Evolutionary conservation across 2,329 filamentous ascomycete genomes (phyloP).

Genomic region (Acarospora socialis): DNA sequence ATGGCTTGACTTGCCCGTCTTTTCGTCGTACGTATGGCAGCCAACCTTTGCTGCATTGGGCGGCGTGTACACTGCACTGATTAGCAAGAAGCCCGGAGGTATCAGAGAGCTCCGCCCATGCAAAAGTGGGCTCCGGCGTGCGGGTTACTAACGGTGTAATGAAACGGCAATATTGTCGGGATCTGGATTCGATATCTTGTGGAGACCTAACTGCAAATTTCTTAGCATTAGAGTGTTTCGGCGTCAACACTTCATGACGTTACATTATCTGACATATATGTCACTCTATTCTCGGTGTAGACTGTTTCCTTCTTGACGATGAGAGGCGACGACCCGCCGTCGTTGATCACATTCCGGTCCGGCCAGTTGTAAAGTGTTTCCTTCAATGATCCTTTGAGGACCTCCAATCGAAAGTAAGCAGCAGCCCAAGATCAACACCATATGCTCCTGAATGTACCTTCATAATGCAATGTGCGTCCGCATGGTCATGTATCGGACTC

Average conservation of each 20-base stretch:
- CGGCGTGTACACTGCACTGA: slow-evolving; percentile 55
- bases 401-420: too few species aligned
- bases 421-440: slow-evolving; percentile 1
- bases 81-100: background rate
- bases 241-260: background rate
- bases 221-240: slow-evolving; percentile 2
- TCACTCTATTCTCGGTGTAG: slow-evolving; percentile 58
- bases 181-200: slow-evolving; percentile 65
- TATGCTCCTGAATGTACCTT: slow-evolving; percentile 32
- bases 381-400: slow-evolving; percentile 61
- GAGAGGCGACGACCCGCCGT: slow-evolving; percentile 39
- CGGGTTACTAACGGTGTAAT: slow-evolving; percentile 47
- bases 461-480: slow-evolving; percentile 85
- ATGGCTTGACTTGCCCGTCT: slow-evolving; percentile 59
- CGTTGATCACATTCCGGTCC: slow-evolving; percentile 28
- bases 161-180: slow-evolving; percentile 63
- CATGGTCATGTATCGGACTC: slow-evolving; percentile 78
- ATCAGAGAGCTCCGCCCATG: background rate
- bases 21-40: slow-evolving; percentile 66
- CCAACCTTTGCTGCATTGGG: slow-evolving; percentile 75
- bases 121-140: background rate
- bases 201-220: slow-evolving; percentile 53
- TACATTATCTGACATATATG: slow-evolving; percentile 73
- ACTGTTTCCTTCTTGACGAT: slow-evolving; percentile 50
- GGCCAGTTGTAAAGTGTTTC: slow-evolving; percentile 76